A percentile compares a stretch with the other conserved stretches of the same genome.
Conservation (phyloP, 805 yeast genomes). For the Pichia membranifaciens region DNA sequence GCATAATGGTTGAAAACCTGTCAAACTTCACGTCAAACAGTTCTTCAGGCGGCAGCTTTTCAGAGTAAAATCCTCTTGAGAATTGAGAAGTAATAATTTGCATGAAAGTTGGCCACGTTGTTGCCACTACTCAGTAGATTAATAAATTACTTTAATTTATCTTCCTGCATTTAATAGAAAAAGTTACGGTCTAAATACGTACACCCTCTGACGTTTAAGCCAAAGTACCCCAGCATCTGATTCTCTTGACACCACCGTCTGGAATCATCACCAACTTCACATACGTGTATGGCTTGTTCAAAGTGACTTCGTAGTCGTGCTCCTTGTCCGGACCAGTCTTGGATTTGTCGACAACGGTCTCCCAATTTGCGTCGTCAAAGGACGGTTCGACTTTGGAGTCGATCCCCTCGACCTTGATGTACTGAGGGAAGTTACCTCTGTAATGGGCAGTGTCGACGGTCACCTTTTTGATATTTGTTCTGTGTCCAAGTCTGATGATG, state of each 20-base stretch:
- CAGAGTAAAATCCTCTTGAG: too few relatives aligned
- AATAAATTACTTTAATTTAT: too few relatives aligned
- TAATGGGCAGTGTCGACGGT: conserved; percentile 89
- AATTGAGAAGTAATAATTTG: too few relatives aligned
- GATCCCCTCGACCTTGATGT: conserved; percentile 61
- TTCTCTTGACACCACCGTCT: conserved; percentile 93
- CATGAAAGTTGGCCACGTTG: too few relatives aligned
- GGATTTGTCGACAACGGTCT: conserved; percentile 52
- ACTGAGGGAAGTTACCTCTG: conserved; percentile 92
- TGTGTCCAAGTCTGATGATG: conserved; percentile 69
- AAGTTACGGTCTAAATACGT: too few relatives aligned
- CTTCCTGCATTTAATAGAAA: too few relatives aligned
- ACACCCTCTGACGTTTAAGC: not conserved
- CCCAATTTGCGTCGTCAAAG: conserved; percentile 51
- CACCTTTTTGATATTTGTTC: conserved; percentile 49
- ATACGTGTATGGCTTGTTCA: conserved; percentile 47
- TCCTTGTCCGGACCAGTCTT: conserved; percentile 83
- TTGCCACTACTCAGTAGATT: too few relatives aligned
- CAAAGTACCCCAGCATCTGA: conserved; percentile 68
- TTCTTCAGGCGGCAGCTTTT: too few relatives aligned
- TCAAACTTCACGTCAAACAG: too few relatives aligned
- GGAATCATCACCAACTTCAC: conserved; percentile 82
- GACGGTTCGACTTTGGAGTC: conserved; percentile 32
- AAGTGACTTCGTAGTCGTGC: conserved; percentile 46
- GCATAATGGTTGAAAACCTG: too few relatives aligned